Percentiles rank a stretch among this genome's conserved stretches.
These are phyloP conservation scores for Hanseniaspora vineae DNA, from an alignment of 805 yeast genomes.

Conservation along the genomic window DNA sequence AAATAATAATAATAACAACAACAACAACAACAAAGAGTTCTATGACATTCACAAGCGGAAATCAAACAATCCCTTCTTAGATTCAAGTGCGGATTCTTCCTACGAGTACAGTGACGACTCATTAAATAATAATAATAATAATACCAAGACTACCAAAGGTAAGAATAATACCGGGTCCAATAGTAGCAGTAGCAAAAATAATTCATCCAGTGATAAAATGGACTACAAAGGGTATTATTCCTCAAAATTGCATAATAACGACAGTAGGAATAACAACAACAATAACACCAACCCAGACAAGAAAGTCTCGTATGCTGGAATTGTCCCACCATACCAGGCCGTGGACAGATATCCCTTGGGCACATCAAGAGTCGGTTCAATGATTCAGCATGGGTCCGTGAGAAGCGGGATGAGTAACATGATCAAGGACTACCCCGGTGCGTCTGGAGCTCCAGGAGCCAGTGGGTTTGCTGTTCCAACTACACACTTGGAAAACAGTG, in stretches of 20 bases:
- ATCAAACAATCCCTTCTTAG: slow-evolving; percentile 8
- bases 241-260: background rate
- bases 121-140: slow-evolving; percentile 4
- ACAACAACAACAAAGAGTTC: no score
- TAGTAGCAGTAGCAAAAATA: no score
- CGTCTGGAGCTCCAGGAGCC: no score
- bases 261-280: background rate
- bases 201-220: background rate
- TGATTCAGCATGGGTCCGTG: slow-evolving; percentile 19
- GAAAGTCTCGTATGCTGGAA: slow-evolving; percentile 9
- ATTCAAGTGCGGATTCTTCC: background rate
- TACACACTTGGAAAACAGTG: background rate
- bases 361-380: slow-evolving; percentile 44
- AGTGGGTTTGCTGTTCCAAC: no score
- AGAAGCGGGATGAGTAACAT: slow-evolving; percentile 1
- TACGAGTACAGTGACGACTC: no score
- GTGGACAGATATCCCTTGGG: slow-evolving; percentile 57
- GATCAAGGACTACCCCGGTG: background rate
- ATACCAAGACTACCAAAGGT: slow-evolving; percentile 15
- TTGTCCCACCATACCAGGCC: slow-evolving; percentile 34
- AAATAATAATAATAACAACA: no score
- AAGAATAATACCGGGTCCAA: no score
- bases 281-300: no score
- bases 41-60: slow-evolving; percentile 1
- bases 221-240: background rate